Percentiles rank a stretch among this genome's conserved stretches.
Evolutionary conservation across 164 flowering plant genomes (phyloP).

Genomic region (Umbilicus rupestris): DNA sequence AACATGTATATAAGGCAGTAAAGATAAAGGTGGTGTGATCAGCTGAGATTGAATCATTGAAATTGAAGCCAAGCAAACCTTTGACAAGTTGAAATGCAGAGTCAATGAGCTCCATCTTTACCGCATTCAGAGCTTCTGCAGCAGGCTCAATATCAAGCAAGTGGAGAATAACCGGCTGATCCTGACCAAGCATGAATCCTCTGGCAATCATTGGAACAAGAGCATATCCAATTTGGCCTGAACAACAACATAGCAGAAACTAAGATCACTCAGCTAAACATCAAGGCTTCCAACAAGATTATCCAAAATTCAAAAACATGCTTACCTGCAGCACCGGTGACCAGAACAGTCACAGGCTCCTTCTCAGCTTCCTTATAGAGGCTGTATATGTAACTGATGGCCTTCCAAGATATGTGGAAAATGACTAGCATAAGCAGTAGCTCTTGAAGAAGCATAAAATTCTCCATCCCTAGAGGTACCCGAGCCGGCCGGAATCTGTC

Average conservation of each 20-base stretch:
- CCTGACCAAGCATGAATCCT: slow-evolving; percentile 77
- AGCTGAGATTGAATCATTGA: background rate
- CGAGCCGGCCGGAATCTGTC: no score
- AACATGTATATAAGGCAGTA: background rate
- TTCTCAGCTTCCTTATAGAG: slow-evolving; percentile 28
- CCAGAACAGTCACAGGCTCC: slow-evolving; percentile 54
- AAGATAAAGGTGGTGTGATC: background rate
- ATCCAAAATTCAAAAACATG: background rate
- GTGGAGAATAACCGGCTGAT: slow-evolving; percentile 79
- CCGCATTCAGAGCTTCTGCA: slow-evolving; percentile 59
- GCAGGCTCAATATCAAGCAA: slow-evolving; percentile 70
- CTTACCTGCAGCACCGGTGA: slow-evolving; percentile 92
- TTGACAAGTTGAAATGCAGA: slow-evolving; percentile 83
- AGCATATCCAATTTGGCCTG: slow-evolving; percentile 93
- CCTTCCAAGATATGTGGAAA: slow-evolving; percentile 29
- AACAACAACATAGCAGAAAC: slow-evolving; percentile 7
- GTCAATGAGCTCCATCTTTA: slow-evolving; percentile 79
- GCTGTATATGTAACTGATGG: slow-evolving; percentile 38
- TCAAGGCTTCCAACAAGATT: background rate
- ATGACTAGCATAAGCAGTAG: background rate
- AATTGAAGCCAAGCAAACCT: slow-evolving; percentile 25
- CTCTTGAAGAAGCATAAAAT: background rate
- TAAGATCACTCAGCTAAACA: background rate
- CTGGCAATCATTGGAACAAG: slow-evolving; percentile 83
- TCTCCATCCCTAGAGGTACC: background rate